Base-by-base conservation (phyloP, 2,329 filamentous ascomycete species). In the Bisporella sp. region DNA sequence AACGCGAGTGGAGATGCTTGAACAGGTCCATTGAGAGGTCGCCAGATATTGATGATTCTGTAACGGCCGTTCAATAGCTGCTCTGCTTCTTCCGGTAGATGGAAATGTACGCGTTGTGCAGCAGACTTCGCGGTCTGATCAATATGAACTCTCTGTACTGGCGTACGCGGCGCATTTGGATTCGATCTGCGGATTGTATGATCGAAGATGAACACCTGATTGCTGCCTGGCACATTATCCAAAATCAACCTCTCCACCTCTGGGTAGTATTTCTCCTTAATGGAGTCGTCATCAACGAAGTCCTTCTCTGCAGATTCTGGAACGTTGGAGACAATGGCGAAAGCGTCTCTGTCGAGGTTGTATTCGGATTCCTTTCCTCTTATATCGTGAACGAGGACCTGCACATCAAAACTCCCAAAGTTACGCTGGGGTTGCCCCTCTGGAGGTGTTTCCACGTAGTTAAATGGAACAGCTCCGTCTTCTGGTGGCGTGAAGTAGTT, bases 31-130 rank as follows among this genome's bases (percentile, higher is more conserved):
- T 66, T 66, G 8, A 66, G 50, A 4, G 64, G 64, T 6, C 64
- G 57, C 90, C 90, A 96, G 45, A 96, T 84, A 59, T 95, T 96
- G 66, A 96, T 80, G 62, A 96, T 88, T 53, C 89, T 79, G 67
- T 89, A 90, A 2, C 89, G 81, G 3, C 77, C 80, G 52, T 74
- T 65, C 1, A 92, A 76, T 0, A 92, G 71, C 49, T 68, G 62
- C 4, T 84, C 82, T 0, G 87, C 86, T 54, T 90, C 85, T 7
- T 77, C 76, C 0, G 66, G 69, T 1, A 78, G 69, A 49, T 89
- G 73, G 66, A 91, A 88, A 1, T 77, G 71, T 2, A 95, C 85
- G 45, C 89, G 85, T 64, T 79, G 74, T 7, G 70, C 75, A 0
- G 86, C 82, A 0, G 86, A 84, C 12, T 67, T 67, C 5, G 77